Percentiles rank a stretch among this genome's conserved stretches.
Evolutionary conservation across 192 early-diverging fungal genomes (phyloP).

Genomic region (Coemansia sp.): DNA sequence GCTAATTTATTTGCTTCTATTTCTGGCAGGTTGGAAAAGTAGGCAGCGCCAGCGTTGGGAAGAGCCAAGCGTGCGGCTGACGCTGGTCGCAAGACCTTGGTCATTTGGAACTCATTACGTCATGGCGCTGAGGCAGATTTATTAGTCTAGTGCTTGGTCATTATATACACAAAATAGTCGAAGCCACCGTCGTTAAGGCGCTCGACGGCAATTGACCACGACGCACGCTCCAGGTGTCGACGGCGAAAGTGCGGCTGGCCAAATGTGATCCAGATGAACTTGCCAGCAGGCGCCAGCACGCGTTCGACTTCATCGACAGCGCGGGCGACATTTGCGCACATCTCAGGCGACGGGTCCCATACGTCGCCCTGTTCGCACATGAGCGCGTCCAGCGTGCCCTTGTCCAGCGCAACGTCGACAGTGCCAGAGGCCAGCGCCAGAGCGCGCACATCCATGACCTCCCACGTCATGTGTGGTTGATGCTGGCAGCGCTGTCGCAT

Average conservation of each 20-base stretch:
- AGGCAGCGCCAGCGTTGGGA: too few species aligned
- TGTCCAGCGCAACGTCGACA: conserved; percentile 81
- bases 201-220: conserved; percentile 64
- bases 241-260: conserved; percentile 87
- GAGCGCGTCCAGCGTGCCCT: conserved; percentile 89
- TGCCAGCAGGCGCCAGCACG: conserved; percentile 69
- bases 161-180: conserved; percentile 75
- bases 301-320: conserved; percentile 78
- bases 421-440: conserved; percentile 60
- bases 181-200: conserved; percentile 70
- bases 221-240: conserved; percentile 64
- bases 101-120: too few species aligned
- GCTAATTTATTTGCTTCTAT: background rate
- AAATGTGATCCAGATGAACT: conserved; percentile 88
- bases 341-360: conserved; percentile 78
- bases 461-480: conserved; percentile 46
- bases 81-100: too few species aligned
- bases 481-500: conserved; percentile 58
- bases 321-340: conserved; percentile 59
- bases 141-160: conserved; percentile 16
- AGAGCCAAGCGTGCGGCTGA: too few species aligned
- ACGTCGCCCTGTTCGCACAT: conserved; percentile 83
- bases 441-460: conserved; percentile 75
- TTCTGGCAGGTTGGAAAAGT: too few species aligned
- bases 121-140: background rate